A percentile compares a stretch with the other conserved stretches of the same genome.
Conservation (phyloP, 768 basidiomycete species). For the Xanthoconium stramineum region DNA sequence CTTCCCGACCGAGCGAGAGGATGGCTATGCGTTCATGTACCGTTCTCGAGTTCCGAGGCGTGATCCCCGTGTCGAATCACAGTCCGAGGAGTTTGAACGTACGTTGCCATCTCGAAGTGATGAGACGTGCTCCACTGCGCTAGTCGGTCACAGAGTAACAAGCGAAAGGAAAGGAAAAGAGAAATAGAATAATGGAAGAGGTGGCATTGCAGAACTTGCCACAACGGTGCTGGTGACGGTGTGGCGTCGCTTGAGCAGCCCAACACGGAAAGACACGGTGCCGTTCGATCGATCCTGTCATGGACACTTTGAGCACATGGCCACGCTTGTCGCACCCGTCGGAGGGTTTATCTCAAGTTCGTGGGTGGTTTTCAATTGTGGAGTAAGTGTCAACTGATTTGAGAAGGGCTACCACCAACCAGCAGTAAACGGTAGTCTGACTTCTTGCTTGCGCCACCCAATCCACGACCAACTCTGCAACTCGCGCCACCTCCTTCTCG, state of each 20-base stretch:
- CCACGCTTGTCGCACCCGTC: conserved; percentile 5
- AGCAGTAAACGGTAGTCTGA: neutral
- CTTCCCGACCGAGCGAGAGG: neutral
- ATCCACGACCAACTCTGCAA: neutral
- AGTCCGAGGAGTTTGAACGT: conserved; percentile 21
- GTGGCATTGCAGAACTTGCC: neutral
- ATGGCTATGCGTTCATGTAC: neutral
- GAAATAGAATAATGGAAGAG: neutral
- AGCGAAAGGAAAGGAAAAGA: neutral
- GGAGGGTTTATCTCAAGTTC: conserved; percentile 8
- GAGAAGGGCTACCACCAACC: conserved; percentile 2
- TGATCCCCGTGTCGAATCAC: neutral
- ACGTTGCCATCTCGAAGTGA: neutral
- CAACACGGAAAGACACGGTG: neutral
- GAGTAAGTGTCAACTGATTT: neutral
- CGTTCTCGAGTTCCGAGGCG: conserved; percentile 1
- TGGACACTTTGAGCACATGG: no score
- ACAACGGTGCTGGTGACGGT: neutral
- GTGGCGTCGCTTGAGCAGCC: neutral
- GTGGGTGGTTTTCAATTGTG: conserved; percentile 5
- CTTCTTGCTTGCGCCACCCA: conserved; percentile 13
- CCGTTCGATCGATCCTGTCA: conserved; percentile 4
- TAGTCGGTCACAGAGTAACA: neutral
- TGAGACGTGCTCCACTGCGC: neutral
- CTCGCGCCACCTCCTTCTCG: neutral